phyloP scores from a whole-genome alignment of 176 grass and related monocot genomes.

The Eleusine indica region DNA sequence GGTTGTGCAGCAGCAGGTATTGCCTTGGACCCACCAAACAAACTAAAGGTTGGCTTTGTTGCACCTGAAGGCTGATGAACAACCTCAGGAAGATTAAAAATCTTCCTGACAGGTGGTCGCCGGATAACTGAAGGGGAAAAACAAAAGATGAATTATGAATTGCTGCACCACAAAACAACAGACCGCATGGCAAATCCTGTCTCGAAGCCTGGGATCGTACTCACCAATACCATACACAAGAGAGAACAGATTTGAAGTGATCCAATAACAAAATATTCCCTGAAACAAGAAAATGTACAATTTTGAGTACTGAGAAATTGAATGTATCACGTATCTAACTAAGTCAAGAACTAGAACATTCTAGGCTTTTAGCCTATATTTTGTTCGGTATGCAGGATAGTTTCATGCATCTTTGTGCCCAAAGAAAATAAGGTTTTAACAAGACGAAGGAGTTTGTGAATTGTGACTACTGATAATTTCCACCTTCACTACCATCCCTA shows the following conservation, averaged over 20 bases:
- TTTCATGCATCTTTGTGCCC: neutral
- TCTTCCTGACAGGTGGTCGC: constrained; percentile 55
- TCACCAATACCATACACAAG: constrained; percentile 76
- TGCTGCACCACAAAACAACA: constrained; percentile 24
- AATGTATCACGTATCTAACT: neutral
- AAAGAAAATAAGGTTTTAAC: neutral
- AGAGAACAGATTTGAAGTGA: constrained; percentile 88
- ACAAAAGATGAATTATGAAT: constrained; percentile 3
- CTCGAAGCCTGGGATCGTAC: constrained; percentile 36
- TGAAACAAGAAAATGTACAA: constrained; percentile 37
- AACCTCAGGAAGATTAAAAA: constrained; percentile 63
- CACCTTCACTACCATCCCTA: neutral
- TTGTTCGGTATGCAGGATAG: neutral
- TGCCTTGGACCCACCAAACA: constrained; percentile 64
- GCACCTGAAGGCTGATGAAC: constrained; percentile 32
- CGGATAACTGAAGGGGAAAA: constrained; percentile 48
- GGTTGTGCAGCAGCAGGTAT: constrained; percentile 43
- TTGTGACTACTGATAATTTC: constrained; percentile 13
- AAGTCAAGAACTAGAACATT: neutral
- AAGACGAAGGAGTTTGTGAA: neutral
- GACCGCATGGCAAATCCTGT: constrained; percentile 6
- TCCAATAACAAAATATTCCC: constrained; percentile 95
- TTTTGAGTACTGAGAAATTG: constrained; percentile 24
- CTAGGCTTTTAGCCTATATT: neutral
- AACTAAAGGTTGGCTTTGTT: constrained; percentile 46